A percentile compares a stretch with the other conserved stretches of the same genome.
Evolutionary conservation across 495 filamentous ascomycete genomes (phyloP).

Genomic region (Hypoxylon rickii): DNA sequence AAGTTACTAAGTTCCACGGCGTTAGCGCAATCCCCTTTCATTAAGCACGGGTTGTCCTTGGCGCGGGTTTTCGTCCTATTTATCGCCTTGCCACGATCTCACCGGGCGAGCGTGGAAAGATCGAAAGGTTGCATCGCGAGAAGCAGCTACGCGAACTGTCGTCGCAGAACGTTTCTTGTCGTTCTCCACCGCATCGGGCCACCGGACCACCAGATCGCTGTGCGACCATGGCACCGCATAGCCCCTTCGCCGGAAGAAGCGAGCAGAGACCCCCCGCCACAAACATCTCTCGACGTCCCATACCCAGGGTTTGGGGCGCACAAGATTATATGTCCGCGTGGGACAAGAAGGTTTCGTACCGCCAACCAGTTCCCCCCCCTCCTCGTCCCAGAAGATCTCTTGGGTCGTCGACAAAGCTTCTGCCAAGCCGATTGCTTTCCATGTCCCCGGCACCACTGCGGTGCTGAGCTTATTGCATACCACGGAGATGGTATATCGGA

Average conservation of each 20-base stretch:
- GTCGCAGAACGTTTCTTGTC: conserved; percentile 32
- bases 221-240: conserved; percentile 27
- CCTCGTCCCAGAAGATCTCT: conserved; percentile 7
- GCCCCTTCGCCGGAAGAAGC: conserved; percentile 39
- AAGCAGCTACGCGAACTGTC: conserved; percentile 10
- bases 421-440: conserved; percentile 11
- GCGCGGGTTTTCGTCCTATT: conserved; percentile 35
- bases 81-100: conserved; percentile 31
- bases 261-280: conserved; percentile 23
- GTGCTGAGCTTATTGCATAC: conserved; percentile 15
- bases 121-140: conserved; percentile 15
- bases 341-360: conserved; percentile 32
- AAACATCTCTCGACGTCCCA: conserved; percentile 34
- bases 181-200: conserved; percentile 32
- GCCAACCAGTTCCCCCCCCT: conserved; percentile 4
- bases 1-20: conserved; percentile 34
- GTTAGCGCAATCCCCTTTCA: conserved; percentile 26
- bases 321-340: conserved; percentile 36
- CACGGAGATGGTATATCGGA: conserved; percentile 31
- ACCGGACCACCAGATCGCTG: conserved; percentile 34
- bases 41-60: conserved; percentile 26
- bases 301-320: conserved; percentile 11
- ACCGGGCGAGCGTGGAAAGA: conserved; percentile 19
- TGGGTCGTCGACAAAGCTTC: conserved; percentile 3
- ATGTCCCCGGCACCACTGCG: conserved; percentile 19